A percentile compares a stretch with the other conserved stretches of the same genome.
phyloP scores from a whole-genome alignment of 169 alveolate species.

The Eimeria acervulina region DNA sequence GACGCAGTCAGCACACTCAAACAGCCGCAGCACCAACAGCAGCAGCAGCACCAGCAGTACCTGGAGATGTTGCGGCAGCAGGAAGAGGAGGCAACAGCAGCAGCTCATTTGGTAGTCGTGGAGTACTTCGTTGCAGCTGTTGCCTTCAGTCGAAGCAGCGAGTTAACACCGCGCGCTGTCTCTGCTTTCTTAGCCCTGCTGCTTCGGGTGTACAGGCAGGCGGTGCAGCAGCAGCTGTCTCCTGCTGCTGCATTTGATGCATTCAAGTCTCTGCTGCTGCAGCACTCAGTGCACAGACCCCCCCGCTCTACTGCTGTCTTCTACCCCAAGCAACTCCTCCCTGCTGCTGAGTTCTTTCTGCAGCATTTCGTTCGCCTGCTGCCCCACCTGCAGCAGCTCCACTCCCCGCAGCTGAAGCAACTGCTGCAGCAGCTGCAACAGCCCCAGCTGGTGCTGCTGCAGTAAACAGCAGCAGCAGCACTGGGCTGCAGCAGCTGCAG shows the following conservation, averaged over 20 bases:
- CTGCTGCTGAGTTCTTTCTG: constrained; percentile 19
- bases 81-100: background rate
- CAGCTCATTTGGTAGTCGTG: constrained; percentile 28
- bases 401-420: background rate
- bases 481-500: background rate
- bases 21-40: constrained; percentile 14
- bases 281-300: constrained; percentile 62
- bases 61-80: constrained; percentile 20
- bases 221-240: constrained; percentile 30
- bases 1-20: background rate
- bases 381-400: constrained; percentile 59
- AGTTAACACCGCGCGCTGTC: constrained; percentile 36
- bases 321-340: background rate
- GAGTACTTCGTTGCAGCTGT: constrained; percentile 55
- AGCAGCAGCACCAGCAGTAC: constrained; percentile 26
- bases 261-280: constrained; percentile 32
- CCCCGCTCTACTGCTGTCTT: constrained; percentile 66
- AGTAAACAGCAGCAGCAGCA: constrained; percentile 1
- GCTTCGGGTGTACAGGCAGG: background rate
- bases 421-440: background rate
- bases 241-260: background rate
- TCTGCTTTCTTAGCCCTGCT: constrained; percentile 67
- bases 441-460: background rate
- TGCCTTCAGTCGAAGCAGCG: constrained; percentile 1
- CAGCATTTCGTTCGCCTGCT: constrained; percentile 41